A percentile compares a stretch with the other conserved stretches of the same genome.
Evolutionary conservation across 2,329 filamentous ascomycete species (phyloP).

Genomic region (Chalara sp.): DNA sequence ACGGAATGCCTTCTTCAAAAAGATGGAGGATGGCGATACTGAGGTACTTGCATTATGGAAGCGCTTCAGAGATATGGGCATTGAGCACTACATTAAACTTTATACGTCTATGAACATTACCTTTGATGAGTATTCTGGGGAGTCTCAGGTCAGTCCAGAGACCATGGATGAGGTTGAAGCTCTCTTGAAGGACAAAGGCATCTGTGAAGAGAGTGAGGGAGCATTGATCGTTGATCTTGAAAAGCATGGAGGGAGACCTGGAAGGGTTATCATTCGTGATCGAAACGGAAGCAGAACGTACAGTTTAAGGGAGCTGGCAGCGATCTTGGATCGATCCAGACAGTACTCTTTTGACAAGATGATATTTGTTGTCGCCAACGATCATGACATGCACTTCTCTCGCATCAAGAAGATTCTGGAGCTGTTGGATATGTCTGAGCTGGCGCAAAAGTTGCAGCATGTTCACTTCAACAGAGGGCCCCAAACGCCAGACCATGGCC

Average conservation of each 20-base stretch:
- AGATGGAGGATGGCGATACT: constrained; percentile 56
- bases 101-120: constrained; percentile 58
- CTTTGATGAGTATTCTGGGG: constrained; percentile 62
- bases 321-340: constrained; percentile 55
- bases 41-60: constrained; percentile 55
- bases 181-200: constrained; percentile 49
- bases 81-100: constrained; percentile 56
- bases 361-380: constrained; percentile 53
- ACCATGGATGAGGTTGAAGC: constrained; percentile 55
- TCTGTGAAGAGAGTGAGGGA: constrained; percentile 59
- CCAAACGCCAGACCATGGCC: too few relatives aligned
- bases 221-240: constrained; percentile 63
- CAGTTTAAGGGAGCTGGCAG: constrained; percentile 63
- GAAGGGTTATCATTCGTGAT: constrained; percentile 59
- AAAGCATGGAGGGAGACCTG: constrained; percentile 61
- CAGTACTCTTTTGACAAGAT: constrained; percentile 59
- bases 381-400: too few relatives aligned
- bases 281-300: constrained; percentile 63
- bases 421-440: too few relatives aligned
- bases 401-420: too few relatives aligned
- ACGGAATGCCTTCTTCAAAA: constrained; percentile 49
- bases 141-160: constrained; percentile 52
- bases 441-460: too few relatives aligned
- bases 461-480: too few relatives aligned
- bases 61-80: constrained; percentile 56